Base-by-base conservation (phyloP, 75 land plant species). In the Selaginella tamariscina region DNA sequence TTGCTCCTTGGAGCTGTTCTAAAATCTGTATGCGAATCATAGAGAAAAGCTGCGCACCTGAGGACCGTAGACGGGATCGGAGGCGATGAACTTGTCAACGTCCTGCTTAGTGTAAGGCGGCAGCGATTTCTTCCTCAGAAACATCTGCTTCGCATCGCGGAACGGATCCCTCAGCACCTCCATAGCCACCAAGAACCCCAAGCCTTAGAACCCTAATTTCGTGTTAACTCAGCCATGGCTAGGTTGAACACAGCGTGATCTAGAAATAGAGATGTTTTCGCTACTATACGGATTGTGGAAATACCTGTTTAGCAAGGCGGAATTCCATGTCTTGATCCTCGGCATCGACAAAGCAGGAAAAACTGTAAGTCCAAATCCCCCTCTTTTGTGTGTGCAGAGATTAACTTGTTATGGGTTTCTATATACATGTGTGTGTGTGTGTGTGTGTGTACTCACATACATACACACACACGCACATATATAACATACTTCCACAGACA, bases 291-390 rank as follows among this genome's bases (percentile, higher is more conserved):
- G 96, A 65, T 76, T 91, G 33, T 91, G 86, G 86, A 85, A 85
- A 70, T 88, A 85, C 55, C 67, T 85, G 11, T 88, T 88, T 72
- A 88, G 89, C 68, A 91, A 91, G 80, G 85, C 86, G 13, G 96
- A 91, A 74, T 88, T 91, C 67, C 96, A 88, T 80, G 89, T 88
- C 56, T 91, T 91, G 65, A 88, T 91, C 64, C 96, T 91, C 59
- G 96, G 96, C 73, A 84, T 91, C 27, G 96, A 91, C 78, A 91
- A 91, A 76, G 88, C 96, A 69, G 96, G 96, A 24, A 91, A 91
- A 70, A 91, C 96, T 0, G 92, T 88, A 88, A 76, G 63, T 1
- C 56, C 15, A 11, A 23, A 24, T 31, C 9, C 18, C n/a, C n/a
- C n/a, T n/a, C n/a, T n/a, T n/a, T n/a, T n/a, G n/a, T n/a, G n/a